Base-by-base conservation (phyloP, 2,329 filamentous ascomycete genomes). In the Venturia effusa region DNA sequence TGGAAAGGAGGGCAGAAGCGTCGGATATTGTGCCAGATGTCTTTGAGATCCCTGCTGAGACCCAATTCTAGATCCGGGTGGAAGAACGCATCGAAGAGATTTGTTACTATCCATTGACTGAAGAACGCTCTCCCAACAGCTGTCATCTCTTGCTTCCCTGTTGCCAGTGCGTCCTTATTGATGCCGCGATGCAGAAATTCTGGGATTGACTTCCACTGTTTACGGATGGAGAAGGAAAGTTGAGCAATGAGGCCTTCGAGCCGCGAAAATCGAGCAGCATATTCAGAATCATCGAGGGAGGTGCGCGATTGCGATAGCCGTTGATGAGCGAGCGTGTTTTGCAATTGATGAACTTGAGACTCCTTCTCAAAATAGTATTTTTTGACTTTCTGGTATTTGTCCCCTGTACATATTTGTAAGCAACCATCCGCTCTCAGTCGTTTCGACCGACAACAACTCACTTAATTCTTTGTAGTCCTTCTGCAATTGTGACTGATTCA, bases 341-440 rank as follows among this genome's bases (percentile, higher is more conserved):
- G 94, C 22, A 99, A 82, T 70, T 94, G 89, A 74, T 97, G 93
- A 30, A 97, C 89, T 75, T 97, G 92, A 22, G 86, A 83, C 68
- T 88, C 89, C 70, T 96, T 88, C 68, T 97, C 94, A 74, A 97
- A 97, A 74, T 97, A 99, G 70, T 97, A 89, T 64, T 92, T 87
- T 79, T 99, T 99, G 65, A 99, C 93, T 73, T 97, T 96, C 74
- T 95, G 95, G 74, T 99, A 99, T 78, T 99, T 99, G 68, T 85
- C 86, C 71, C 94, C 92, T 96, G 62, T 65, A 66, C 57, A 37
- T 37, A 43, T 39, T 62, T 54, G 64, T 62, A 17, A 65, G 43
- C 40, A 45, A 3, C 22, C 1, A 15, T 27, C 22, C 45, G 27
- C 45, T 51, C 1, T 51, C 15, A 11, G 5, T 27, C 10, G 17